Conservation (phyloP, 108 stramenopile species). For the Asterionellopsis glacialis region DNA sequence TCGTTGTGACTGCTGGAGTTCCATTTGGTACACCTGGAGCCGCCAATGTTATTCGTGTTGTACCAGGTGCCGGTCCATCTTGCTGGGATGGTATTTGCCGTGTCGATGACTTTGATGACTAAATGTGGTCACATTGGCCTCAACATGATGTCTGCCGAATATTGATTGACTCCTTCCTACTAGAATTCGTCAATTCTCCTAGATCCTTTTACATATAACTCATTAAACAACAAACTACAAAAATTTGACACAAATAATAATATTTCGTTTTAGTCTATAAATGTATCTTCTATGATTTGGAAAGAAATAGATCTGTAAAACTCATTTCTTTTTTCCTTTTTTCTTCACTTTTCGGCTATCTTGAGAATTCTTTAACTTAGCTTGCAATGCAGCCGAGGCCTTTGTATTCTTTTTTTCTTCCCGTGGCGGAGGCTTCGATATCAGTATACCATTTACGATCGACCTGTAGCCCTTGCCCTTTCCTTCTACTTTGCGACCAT, state of each 20-base stretch:
- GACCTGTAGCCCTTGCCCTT: constrained; percentile 53
- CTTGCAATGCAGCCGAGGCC: constrained; percentile 37
- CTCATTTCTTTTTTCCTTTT: constrained; percentile 28
- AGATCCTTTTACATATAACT: too few species aligned
- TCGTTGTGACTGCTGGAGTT: constrained; percentile 92
- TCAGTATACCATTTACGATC: constrained; percentile 75
- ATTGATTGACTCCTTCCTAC: too few species aligned
- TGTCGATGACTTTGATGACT: constrained; percentile 2
- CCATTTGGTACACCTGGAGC: constrained; percentile 91
- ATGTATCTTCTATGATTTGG: too few species aligned
- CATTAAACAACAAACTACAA: too few species aligned
- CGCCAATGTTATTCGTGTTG: constrained; percentile 86
- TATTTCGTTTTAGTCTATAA: too few species aligned
- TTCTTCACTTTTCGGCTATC: constrained; percentile 53
- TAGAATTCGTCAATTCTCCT: too few species aligned
- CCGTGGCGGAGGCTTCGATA: constrained; percentile 42
- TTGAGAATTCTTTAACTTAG: constrained; percentile 65
- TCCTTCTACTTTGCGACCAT: constrained; percentile 69
- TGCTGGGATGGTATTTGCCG: constrained; percentile 66
- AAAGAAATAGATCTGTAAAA: too few species aligned
- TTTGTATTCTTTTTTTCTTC: constrained; percentile 40
- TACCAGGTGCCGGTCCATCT: constrained; percentile 88
- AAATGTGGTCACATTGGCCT: not conserved
- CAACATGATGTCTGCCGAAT: too few species aligned
- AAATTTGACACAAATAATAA: too few species aligned